phyloP scores from a whole-genome alignment of 1,139 yeast species.

The Lodderomyces parapsilosis region DNA sequence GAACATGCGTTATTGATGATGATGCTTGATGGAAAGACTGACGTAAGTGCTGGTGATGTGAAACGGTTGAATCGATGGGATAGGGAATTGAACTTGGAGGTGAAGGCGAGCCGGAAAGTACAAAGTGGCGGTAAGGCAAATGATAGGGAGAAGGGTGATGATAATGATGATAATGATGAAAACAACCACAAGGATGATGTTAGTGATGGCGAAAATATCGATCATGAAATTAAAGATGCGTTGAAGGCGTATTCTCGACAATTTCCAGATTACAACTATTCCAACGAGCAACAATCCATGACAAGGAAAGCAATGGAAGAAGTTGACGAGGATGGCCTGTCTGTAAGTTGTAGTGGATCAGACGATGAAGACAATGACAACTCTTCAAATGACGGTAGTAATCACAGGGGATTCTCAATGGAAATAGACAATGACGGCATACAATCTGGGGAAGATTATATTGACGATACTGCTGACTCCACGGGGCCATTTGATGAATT shows the following conservation, averaged over 20 bases:
- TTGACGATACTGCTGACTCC: neutral
- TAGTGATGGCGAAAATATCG: neutral
- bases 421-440: neutral
- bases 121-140: neutral
- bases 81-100: neutral
- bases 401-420: neutral
- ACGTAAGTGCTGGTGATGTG: neutral
- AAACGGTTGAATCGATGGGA: neutral
- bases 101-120: neutral
- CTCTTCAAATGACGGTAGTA: neutral
- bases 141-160: neutral
- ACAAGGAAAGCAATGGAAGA: neutral
- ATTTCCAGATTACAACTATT: neutral
- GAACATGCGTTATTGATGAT: constrained; percentile 18
- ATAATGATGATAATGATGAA: neutral
- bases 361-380: neutral
- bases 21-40: constrained; percentile 6
- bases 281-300: neutral
- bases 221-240: neutral
- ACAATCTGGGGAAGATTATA: neutral
- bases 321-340: neutral
- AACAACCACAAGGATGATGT: neutral
- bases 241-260: neutral
- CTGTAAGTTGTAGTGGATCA: neutral
- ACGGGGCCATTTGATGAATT: neutral